These are phyloP conservation scores for Kodamaea suecica DNA, from an alignment of 1,139 yeast genomes.

Conservation along the genomic window DNA sequence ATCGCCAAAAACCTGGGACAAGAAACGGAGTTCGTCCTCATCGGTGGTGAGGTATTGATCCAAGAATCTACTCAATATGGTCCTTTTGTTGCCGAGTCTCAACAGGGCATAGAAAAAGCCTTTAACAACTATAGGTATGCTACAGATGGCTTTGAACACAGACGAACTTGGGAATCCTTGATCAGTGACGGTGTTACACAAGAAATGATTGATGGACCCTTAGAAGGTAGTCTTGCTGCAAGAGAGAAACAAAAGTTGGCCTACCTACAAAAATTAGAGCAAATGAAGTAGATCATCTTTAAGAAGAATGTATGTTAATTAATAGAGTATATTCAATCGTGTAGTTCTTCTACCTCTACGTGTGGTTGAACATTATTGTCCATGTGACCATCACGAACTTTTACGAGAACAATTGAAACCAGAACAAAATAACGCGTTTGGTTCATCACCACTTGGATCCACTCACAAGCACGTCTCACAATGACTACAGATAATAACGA, in stretches of 20 bases:
- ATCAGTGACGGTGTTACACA: slow-evolving; percentile 60
- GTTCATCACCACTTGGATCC: neutral
- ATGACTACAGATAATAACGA: slow-evolving; percentile 11
- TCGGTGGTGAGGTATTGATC: slow-evolving; percentile 75
- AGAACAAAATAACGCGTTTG: slow-evolving; percentile 3
- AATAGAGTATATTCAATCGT: too few species aligned
- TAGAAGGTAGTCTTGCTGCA: slow-evolving; percentile 32
- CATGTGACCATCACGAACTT: neutral
- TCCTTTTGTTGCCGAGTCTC: slow-evolving; percentile 55
- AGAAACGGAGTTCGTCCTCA: slow-evolving; percentile 57
- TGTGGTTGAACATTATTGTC: too few species aligned
- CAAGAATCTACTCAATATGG: slow-evolving; percentile 87
- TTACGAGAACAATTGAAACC: neutral
- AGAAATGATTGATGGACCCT: slow-evolving; percentile 41
- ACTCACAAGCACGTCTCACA: too few species aligned
- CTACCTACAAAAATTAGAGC: slow-evolving; percentile 12
- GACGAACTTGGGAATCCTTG: slow-evolving; percentile 64
- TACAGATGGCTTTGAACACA: slow-evolving; percentile 70
- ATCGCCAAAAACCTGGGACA: slow-evolving; percentile 34
- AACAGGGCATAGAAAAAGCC: slow-evolving; percentile 51
- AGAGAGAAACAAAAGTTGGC: slow-evolving; percentile 30
- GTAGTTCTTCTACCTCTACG: too few species aligned
- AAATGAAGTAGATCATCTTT: too few species aligned
- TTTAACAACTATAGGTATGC: slow-evolving; percentile 67
- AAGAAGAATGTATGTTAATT: too few species aligned